Conservation (phyloP, 306 rosid species). For the Luffa aegyptiaca region DNA sequence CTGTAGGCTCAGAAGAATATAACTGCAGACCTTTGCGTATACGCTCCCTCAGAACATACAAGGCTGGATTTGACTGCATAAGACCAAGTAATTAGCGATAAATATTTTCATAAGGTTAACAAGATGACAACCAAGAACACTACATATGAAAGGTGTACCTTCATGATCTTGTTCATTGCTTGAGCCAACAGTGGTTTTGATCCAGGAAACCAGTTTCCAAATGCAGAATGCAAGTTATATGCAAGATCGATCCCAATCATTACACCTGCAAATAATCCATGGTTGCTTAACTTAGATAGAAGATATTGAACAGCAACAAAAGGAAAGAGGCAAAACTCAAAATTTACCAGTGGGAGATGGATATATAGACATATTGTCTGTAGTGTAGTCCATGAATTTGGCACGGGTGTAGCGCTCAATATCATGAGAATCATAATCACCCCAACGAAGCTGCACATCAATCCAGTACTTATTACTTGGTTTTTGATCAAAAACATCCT, state of each 20-base stretch:
- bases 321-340: background rate
- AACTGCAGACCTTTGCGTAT: slow-evolving; percentile 96
- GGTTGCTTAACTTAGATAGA: background rate
- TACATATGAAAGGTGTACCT: slow-evolving; percentile 30
- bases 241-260: slow-evolving; percentile 99
- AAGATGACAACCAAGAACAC: background rate
- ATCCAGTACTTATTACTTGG: slow-evolving; percentile 98
- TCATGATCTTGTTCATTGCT: slow-evolving; percentile 99
- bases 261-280: slow-evolving; percentile 50
- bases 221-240: slow-evolving; percentile 93
- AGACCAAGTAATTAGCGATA: slow-evolving; percentile 14
- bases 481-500: slow-evolving; percentile 98
- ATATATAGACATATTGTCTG: slow-evolving; percentile 97
- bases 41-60: slow-evolving; percentile 95
- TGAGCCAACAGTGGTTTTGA: slow-evolving; percentile 94
- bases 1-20: slow-evolving; percentile 99
- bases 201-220: slow-evolving; percentile 99
- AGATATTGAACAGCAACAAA: background rate
- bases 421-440: slow-evolving; percentile 97
- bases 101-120: background rate
- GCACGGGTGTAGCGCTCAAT: slow-evolving; percentile 98
- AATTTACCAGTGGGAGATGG: slow-evolving; percentile 88
- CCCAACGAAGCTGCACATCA: slow-evolving; percentile 98
- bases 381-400: slow-evolving; percentile 96
- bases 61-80: slow-evolving; percentile 96